A percentile compares a stretch with the other conserved stretches of the same genome.
Evolutionary conservation across 768 basidiomycete species (phyloP).

Genomic region (Omphalotus guepiniiformis): DNA sequence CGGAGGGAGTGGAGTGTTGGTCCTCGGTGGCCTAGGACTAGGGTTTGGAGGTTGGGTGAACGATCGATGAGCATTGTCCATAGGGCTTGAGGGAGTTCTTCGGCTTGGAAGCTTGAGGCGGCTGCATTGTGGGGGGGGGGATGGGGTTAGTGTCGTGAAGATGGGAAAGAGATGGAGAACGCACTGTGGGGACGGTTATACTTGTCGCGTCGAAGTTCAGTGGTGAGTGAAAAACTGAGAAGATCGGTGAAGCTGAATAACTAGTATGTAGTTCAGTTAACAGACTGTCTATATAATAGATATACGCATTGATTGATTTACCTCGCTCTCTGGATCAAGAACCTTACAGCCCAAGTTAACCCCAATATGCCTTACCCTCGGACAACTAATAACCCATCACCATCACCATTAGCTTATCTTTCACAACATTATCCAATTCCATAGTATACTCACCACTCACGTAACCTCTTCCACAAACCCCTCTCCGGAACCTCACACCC

Average conservation of each 20-base stretch:
- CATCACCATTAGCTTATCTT: too few species aligned
- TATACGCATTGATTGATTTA: too few species aligned
- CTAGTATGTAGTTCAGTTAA: slow-evolving; percentile 7
- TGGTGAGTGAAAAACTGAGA: slow-evolving; percentile 17
- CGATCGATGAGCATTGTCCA: slow-evolving; percentile 53
- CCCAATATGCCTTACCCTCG: slow-evolving; percentile 17
- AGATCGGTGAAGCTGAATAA: slow-evolving; percentile 20
- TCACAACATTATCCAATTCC: too few species aligned
- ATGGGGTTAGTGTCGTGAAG: not conserved
- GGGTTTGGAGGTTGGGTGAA: slow-evolving; percentile 38
- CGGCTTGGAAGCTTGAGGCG: not conserved
- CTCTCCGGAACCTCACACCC: slow-evolving; percentile 19
- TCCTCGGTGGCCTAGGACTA: slow-evolving; percentile 28
- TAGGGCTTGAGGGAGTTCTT: slow-evolving; percentile 24
- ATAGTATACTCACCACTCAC: too few species aligned
- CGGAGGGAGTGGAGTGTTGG: slow-evolving; percentile 11
- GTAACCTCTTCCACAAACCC: slow-evolving; percentile 17
- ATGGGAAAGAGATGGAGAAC: not conserved
- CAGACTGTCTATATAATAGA: not conserved
- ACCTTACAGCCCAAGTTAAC: slow-evolving; percentile 16
- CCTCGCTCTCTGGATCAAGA: slow-evolving; percentile 18
- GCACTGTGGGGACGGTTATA: not conserved
- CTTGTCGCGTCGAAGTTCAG: slow-evolving; percentile 12
- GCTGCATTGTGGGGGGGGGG: not conserved
- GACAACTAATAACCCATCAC: too few species aligned